phyloP scores from a whole-genome alignment of 768 basidiomycete genomes.

The Cyclocybe aegerita region DNA sequence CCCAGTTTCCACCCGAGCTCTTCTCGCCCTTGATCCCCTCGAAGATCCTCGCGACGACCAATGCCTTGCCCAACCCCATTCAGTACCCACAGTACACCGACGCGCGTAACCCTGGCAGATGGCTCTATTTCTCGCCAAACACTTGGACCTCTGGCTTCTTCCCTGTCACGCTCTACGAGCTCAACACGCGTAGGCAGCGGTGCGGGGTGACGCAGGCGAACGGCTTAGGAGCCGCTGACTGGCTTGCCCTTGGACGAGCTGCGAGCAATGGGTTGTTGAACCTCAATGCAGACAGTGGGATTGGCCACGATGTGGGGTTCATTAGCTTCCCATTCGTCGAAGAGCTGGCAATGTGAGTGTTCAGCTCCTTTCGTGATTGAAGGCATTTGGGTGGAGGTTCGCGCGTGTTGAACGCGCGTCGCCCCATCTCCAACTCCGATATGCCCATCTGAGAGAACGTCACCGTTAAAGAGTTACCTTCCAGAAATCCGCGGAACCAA shows the following conservation, averaged over 20 bases:
- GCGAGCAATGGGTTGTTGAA: conserved; percentile 53
- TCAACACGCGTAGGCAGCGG: conserved; percentile 50
- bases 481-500: conserved; percentile 54
- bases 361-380: background rate
- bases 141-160: conserved; percentile 74
- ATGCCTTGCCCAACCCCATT: conserved; percentile 39
- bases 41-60: conserved; percentile 59
- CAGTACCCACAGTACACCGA: conserved; percentile 65
- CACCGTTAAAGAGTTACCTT: background rate
- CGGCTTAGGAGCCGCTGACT: conserved; percentile 44
- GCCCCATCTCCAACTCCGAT: background rate
- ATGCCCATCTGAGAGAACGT: no score
- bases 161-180: conserved; percentile 57
- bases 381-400: background rate
- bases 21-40: conserved; percentile 58
- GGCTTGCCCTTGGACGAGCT: conserved; percentile 52
- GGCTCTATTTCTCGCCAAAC: conserved; percentile 53
- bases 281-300: conserved; percentile 42
- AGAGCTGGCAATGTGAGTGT: conserved; percentile 56
- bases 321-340: conserved; percentile 67
- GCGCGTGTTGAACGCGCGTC: background rate
- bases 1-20: conserved; percentile 41
- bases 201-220: conserved; percentile 42
- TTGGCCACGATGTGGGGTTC: conserved; percentile 73
- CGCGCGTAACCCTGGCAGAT: conserved; percentile 35